These are phyloP conservation scores for Crucibulum laeve DNA, from an alignment of 768 basidiomycete species.

Conservation along the genomic window DNA sequence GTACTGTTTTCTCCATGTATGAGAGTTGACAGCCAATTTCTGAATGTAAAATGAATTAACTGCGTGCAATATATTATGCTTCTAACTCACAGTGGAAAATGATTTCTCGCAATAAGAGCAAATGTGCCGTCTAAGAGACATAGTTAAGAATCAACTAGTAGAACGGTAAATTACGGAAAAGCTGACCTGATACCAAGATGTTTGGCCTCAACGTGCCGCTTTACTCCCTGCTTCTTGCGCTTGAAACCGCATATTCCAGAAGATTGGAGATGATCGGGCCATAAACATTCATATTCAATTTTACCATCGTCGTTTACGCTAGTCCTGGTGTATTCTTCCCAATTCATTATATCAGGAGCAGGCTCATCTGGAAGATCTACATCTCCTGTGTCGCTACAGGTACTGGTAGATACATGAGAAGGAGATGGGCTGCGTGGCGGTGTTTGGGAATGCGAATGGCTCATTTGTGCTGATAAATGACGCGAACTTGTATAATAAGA, in stretches of 20 bases:
- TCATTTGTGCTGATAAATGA: too few relatives aligned
- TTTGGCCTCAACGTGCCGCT: conserved; percentile 61
- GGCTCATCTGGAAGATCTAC: too few relatives aligned
- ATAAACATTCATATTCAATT: conserved; percentile 19
- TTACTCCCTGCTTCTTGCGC: conserved; percentile 59
- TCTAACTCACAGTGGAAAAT: conserved; percentile 28
- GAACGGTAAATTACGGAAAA: neutral
- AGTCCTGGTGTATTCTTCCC: conserved; percentile 1
- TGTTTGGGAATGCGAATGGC: too few relatives aligned
- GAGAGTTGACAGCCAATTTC: conserved; percentile 56
- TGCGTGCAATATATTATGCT: neutral
- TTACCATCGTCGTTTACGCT: conserved; percentile 13
- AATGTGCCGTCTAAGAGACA: conserved; percentile 38
- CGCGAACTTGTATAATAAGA: too few relatives aligned
- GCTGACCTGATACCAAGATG: conserved; percentile 59
- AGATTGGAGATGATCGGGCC: conserved; percentile 20
- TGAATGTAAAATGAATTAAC: conserved; percentile 14
- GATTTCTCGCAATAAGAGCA: conserved; percentile 49
- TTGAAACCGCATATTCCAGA: conserved; percentile 11
- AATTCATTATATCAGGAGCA: too few relatives aligned
- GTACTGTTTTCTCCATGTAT: conserved; percentile 46
- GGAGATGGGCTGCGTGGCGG: too few relatives aligned
- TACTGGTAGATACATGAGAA: too few relatives aligned
- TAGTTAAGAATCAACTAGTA: neutral
- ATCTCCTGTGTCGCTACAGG: too few relatives aligned